A percentile compares a stretch with the other conserved stretches of the same genome.
Evolutionary conservation across 192 early-diverging fungal species (phyloP).

Genomic region (Diversispora eburnea): DNA sequence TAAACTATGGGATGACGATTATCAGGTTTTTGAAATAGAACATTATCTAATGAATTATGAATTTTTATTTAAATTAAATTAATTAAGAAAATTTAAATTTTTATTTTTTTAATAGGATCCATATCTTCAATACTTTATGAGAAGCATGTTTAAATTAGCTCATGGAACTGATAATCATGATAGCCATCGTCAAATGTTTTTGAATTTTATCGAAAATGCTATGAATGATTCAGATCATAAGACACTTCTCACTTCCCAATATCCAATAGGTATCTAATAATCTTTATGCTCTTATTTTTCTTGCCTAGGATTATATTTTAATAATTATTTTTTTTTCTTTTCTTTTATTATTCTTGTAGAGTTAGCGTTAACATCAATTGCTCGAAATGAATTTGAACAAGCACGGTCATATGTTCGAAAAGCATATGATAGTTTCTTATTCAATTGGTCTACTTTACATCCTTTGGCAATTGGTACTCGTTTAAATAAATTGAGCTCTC

Average conservation of each 20-base stretch:
- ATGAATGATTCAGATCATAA: constrained; percentile 31
- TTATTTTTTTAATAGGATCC: constrained; percentile 32
- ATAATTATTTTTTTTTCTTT: not conserved
- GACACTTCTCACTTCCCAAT: constrained; percentile 34
- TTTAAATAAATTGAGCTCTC: constrained; percentile 34
- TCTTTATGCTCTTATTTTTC: not conserved
- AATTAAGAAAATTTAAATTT: not conserved
- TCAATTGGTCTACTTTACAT: constrained; percentile 45
- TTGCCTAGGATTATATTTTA: not conserved
- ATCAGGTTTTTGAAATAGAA: constrained; percentile 14
- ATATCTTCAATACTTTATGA: constrained; percentile 55
- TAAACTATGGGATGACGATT: constrained; percentile 53
- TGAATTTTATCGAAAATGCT: constrained; percentile 46
- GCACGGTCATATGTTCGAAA: constrained; percentile 44
- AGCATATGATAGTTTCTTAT: constrained; percentile 45
- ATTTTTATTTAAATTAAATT: not conserved
- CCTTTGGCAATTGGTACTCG: constrained; percentile 45
- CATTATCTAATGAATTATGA: not conserved
- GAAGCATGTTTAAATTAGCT: constrained; percentile 48
- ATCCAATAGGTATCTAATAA: constrained; percentile 36
- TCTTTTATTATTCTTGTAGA: constrained; percentile 28
- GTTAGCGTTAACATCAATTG: constrained; percentile 40
- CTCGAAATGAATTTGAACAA: constrained; percentile 41
- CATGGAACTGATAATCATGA: constrained; percentile 36
- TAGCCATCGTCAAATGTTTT: constrained; percentile 52